Evolutionary conservation across 202 grass and related monocot genomes (phyloP).

Genomic region (Elaeis oleifera): DNA sequence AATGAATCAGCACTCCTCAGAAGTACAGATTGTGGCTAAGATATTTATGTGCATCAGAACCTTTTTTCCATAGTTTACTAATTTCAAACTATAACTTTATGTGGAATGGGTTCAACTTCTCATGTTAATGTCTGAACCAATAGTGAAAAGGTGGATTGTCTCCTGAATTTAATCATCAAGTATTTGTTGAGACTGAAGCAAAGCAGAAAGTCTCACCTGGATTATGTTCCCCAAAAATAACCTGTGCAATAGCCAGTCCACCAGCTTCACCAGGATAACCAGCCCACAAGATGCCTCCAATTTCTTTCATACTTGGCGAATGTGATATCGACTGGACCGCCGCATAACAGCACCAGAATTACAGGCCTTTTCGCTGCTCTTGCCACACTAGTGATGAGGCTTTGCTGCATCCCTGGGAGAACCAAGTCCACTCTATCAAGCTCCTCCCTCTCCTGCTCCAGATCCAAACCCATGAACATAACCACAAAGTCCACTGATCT

Average conservation of each 20-base stretch:
- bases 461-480: constrained; percentile 53
- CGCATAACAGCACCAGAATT: constrained; percentile 47
- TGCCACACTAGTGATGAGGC: constrained; percentile 46
- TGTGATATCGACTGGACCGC: constrained; percentile 53
- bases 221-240: constrained; percentile 61
- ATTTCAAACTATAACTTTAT: too few species aligned
- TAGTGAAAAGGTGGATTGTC: too few species aligned
- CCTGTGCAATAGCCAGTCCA: constrained; percentile 41
- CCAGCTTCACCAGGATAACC: constrained; percentile 63
- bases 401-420: constrained; percentile 47
- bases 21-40: too few species aligned
- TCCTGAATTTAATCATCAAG: too few species aligned
- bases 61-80: too few species aligned
- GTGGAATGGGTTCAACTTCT: too few species aligned
- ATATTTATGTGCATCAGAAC: too few species aligned
- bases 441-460: constrained; percentile 48
- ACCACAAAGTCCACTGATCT: constrained; percentile 25
- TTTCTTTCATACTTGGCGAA: constrained; percentile 49
- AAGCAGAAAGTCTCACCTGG: constrained; percentile 21
- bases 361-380: constrained; percentile 45
- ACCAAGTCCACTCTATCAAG: constrained; percentile 39
- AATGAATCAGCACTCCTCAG: too few species aligned
- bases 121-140: too few species aligned
- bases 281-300: constrained; percentile 43
- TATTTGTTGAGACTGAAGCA: neutral